Base-by-base conservation (phyloP, 2,329 filamentous ascomycete species). In the Fusarium nanum region DNA sequence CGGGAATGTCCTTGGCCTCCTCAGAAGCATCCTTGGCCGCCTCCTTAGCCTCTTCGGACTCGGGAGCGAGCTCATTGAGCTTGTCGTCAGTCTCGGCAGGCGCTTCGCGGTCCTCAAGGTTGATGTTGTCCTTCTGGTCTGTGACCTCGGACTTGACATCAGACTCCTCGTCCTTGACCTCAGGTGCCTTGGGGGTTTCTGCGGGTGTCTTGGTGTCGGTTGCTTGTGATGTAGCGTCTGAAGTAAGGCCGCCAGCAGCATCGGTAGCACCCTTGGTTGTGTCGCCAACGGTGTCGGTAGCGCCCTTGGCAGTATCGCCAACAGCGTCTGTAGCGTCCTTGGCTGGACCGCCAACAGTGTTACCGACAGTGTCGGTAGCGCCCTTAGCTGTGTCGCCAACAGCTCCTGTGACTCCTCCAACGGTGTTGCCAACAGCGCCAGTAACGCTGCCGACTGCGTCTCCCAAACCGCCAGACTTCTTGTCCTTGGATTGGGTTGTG, bases 401-500 rank as follows among this genome's bases (percentile, higher is more conserved):
- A 40, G 66, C 49, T 27, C 22, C 59, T 27, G 65, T 68, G 1
- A 53, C 64, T 52, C 53, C 53, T 4, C 54, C 55, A 20, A 44
- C 55, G 4, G 67, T 58, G 18, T 70, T 23, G 12, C 66, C 57
- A 8, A 70, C n/a, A 16, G 57, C 30, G 5, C 66, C 56, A 18
- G 67, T 48, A 23, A 71, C 34, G 45, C 67, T 56, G 12, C 68
- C 44, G 18, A 67, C 18, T 23, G 68, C 44, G 34, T 46, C 58
- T 27, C 76, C 76, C 60, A 77, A 77, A 28, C 72, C 73, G 20
- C 72, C 72, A 5, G 76, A 71, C 20, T 78, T 75, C 59, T 81
- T 68, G 54, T 81, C 68, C 55, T 80, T 67, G 2, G 73, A 61
- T 30, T 82, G 78, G 5, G 81, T 82, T 7, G 82, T 78, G 28